Base-by-base conservation (phyloP, 805 yeast species). In the Kodamaea nitidulidarum region DNA sequence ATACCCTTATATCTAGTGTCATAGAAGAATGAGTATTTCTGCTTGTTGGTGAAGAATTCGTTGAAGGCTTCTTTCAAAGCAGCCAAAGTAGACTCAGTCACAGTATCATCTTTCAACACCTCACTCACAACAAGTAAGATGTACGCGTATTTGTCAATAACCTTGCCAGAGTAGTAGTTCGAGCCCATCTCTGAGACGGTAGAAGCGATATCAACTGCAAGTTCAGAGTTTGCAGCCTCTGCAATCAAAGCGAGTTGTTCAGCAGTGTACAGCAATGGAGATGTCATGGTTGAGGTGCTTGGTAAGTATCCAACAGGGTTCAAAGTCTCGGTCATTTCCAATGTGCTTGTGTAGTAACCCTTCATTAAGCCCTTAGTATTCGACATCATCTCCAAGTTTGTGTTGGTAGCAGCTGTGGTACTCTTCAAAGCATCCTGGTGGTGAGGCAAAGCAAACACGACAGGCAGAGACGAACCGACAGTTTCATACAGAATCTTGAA, bases 1-100 rank as follows among this genome's bases (percentile, higher is more conserved):
- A 79, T 64, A 41, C 84, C 84, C 32, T 71, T 70, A 51, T 61
- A 77, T 42, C 60, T 70, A 6, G 80, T 75, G 51, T 78, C 82
- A 53, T 77, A 76, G 49, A 70, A 63, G 25, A 78, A 62, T 30
- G 81, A 80, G 49, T 65, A 70, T 32, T 49, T 47, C 55, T 75
- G 76, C n/a, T 56, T 37, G 53, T 75, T 75, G 4, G 43, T 43
- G 14, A 60, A 49, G 54, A 73, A 70, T 3, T 50, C 45, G 7
- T 53, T 58, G 45, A 77, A 72, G 0, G 81, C 79, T 1, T 52
- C 50, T 47, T 76, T 69, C 50, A 74, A 35, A 14, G 51, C 55
- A 3, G 38, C 46, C 35, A 71, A 58, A 7, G 71, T 56, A 4
- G 61, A 48, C 5, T 51, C 43, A 2, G 77, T 60, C 7, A 60